Conservation (phyloP, 2,329 filamentous ascomycete species). For the Fusarium acutatum region DNA sequence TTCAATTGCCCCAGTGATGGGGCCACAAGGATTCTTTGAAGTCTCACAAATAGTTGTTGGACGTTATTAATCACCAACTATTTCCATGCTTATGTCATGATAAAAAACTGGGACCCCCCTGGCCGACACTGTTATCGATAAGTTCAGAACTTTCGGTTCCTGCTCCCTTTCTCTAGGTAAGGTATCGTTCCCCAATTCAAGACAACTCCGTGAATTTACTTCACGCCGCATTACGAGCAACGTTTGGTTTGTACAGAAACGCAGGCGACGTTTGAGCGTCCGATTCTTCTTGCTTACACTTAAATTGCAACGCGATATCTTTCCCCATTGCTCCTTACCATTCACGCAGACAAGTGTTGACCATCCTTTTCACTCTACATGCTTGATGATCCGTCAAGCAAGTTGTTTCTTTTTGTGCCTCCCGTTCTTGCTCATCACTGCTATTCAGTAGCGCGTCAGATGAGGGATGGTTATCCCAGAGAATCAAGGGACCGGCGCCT, state of each 20-base stretch:
- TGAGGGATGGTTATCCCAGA: slow-evolving; percentile 20
- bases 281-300: background rate
- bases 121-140: slow-evolving; percentile 13
- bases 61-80: background rate
- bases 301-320: slow-evolving; percentile 2
- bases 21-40: background rate
- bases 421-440: background rate
- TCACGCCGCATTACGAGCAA: background rate
- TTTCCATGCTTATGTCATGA: slow-evolving; percentile 18
- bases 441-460: background rate
- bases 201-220: background rate
- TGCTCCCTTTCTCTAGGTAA: background rate
- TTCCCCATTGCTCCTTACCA: slow-evolving; percentile 3
- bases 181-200: background rate
- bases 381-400: slow-evolving; percentile 21
- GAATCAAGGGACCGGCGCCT: background rate
- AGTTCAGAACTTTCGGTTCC: background rate
- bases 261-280: background rate
- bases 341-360: slow-evolving; percentile 41
- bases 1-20: background rate
- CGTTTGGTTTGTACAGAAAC: background rate
- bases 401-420: slow-evolving; percentile 1
- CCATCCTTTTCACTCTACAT: background rate
- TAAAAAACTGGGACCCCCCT: background rate
- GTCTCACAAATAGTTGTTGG: background rate